Base-by-base conservation (phyloP, 2,329 filamentous ascomycete species). In the Sporothrix curviconia region DNA sequence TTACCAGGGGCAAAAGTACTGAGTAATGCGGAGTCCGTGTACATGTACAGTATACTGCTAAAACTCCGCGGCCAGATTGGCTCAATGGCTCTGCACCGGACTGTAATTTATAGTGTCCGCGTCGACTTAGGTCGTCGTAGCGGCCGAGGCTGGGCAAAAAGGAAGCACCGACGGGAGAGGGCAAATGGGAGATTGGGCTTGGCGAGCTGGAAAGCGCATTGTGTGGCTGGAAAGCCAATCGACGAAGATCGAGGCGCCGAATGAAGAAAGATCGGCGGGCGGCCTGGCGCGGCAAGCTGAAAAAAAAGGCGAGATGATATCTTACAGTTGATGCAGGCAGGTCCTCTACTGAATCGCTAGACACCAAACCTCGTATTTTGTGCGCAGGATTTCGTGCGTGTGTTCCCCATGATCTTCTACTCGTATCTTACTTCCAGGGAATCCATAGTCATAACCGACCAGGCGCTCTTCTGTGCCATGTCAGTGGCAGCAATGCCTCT, bases 231-330 rank as follows among this genome's bases (percentile, higher is more conserved):
- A 50, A 51, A 37, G 32, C 47, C 28, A n/a, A 28, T 47, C 7
- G 8, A 17, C 28, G 30, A 11, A 49, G 9, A 32, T 22, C 7
- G 44, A 47, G 44, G 4, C 15, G 30, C 50, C n/a, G 34, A 32
- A 55, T 32, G 30, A 24, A 51, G 47, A 25, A 51, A n/a, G 49
- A 40, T 51, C 49, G 34, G 49, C 34, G 22, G 49, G 15, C n/a
- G n/a, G 28, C 28, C 28, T 6, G n/a, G n/a, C n/a, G n/a, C 44
- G 12, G 6, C 7, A 11, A 6, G 22, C 34, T 17, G 25, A 47
- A 47, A 32, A 6, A 22, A 14, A 12, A 8, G 19, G 32, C 32
- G 19, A n/a, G n/a, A n/a, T n/a, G n/a, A n/a, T n/a, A n/a, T n/a
- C n/a, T n/a, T n/a, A n/a, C n/a, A n/a, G n/a, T n/a, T n/a, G n/a